Evolutionary conservation across 2,329 filamentous ascomycete genomes (phyloP).

Genomic region (Lasiodiplodia sp.): DNA sequence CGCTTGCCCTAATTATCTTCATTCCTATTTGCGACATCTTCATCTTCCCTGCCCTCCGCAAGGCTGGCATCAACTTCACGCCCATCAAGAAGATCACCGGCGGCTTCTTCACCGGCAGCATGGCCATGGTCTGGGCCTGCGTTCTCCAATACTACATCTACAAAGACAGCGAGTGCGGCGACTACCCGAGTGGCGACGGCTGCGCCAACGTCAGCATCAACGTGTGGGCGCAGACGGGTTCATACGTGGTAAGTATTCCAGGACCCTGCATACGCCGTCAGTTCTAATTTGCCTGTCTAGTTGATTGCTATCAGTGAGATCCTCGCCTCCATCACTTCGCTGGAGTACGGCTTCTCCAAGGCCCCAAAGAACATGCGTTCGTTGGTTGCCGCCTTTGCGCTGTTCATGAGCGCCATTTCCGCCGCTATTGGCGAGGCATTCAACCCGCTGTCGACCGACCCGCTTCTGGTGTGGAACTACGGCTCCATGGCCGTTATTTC

Average conservation of each 20-base stretch:
- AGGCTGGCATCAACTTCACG: conserved; percentile 69
- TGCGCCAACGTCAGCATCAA: conserved; percentile 63
- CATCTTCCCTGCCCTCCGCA: conserved; percentile 73
- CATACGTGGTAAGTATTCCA: conserved; percentile 46
- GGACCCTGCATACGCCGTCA: too few species aligned
- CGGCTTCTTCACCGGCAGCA: conserved; percentile 71
- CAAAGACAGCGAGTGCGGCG: conserved; percentile 30
- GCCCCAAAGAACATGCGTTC: conserved; percentile 69
- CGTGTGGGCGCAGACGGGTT: conserved; percentile 61
- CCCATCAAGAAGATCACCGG: conserved; percentile 78
- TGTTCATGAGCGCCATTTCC: conserved; percentile 44
- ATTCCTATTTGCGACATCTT: conserved; percentile 73
- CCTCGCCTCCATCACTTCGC: conserved; percentile 70
- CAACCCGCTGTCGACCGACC: conserved; percentile 35
- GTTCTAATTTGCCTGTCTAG: too few species aligned
- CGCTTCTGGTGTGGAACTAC: conserved; percentile 41
- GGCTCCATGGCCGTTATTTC: conserved; percentile 45
- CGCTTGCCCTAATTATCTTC: conserved; percentile 77
- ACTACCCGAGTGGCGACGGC: conserved; percentile 56
- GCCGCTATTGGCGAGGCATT: conserved; percentile 36
- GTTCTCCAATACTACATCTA: conserved; percentile 65
- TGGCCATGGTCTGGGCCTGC: conserved; percentile 66
- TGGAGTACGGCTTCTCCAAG: conserved; percentile 78
- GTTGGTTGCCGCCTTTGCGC: conserved; percentile 45
- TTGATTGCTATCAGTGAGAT: conserved; percentile 67